Evolutionary conservation across 768 basidiomycete genomes (phyloP), one percentile per base, ranked within the genome.

Genomic region (Trametes elegans): DNA sequence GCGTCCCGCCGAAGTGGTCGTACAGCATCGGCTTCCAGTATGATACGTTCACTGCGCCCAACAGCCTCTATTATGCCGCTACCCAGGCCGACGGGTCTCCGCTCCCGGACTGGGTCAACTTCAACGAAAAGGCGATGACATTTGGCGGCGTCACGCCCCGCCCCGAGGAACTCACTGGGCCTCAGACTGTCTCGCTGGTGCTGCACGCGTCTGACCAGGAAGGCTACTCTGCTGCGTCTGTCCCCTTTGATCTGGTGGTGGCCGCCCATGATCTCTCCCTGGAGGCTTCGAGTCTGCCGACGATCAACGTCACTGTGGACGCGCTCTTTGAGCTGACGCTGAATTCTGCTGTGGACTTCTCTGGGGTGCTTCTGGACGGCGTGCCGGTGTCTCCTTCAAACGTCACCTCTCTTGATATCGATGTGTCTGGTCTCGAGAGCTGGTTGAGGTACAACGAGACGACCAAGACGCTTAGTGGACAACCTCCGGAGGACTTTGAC

Each of bases 21-120:
- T 98, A 96, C 73, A 92, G 90, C 63, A 79, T 98, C 54, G 95
- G 94, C 13, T 82, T 97, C 62, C 71, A 84, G 46, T 74, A 80
- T 55, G 73, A 79, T 31, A 93, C 89, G 2, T 87, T 84, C 68
- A 55, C 44, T 7, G 44, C 62, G 9, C 49, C 54, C 39, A 73
- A 79, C 27, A 53, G 69, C 41, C 71, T 78, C 29, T 72, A 71
- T 24, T 93, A 94, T 64, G 75, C 77, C 9, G 84, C 85, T 24
- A 75, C 80, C 29, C 79, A 80, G 64, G 73, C 76, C 1, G 82
- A 91, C 60, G 86, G 90, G n/a, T 81, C 83, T 1, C 74, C 76
- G 5, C 74, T 93, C 26, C 94, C 93, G 0, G 59, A 70, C 8
- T 97, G 92, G 88, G 75, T 96, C 68, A 56, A 51, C 10, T 98